These are phyloP conservation scores for Neurospora hispaniola DNA, from an alignment of 495 filamentous ascomycete genomes.

Conservation along the genomic window DNA sequence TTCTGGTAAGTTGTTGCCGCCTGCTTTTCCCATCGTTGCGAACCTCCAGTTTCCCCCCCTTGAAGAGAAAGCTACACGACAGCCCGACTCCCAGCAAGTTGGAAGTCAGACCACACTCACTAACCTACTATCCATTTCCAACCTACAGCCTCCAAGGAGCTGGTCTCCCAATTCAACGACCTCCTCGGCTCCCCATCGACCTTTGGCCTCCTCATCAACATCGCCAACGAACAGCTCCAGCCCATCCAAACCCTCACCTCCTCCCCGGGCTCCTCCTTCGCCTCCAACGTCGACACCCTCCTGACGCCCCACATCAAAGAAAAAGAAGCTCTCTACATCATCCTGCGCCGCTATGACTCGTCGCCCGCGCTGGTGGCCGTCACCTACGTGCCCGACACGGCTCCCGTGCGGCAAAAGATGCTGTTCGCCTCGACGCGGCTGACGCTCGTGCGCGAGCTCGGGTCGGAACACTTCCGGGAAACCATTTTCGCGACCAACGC, in stretches of 20 bases:
- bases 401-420: slow-evolving; percentile 90
- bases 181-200: slow-evolving; percentile 53
- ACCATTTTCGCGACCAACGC: slow-evolving; percentile 67
- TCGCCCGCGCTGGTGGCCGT: slow-evolving; percentile 56
- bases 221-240: slow-evolving; percentile 61
- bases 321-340: slow-evolving; percentile 69
- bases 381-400: slow-evolving; percentile 83
- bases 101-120: too few relatives aligned
- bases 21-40: too few relatives aligned
- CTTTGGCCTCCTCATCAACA: slow-evolving; percentile 75
- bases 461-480: slow-evolving; percentile 74
- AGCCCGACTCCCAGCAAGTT: neutral
- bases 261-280: slow-evolving; percentile 37
- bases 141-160: slow-evolving; percentile 66
- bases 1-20: slow-evolving; percentile 42
- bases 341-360: slow-evolving; percentile 58
- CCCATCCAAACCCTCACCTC: slow-evolving; percentile 50
- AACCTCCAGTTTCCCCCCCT: too few relatives aligned
- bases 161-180: slow-evolving; percentile 67
- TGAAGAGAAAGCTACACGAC: too few relatives aligned
- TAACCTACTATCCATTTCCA: too few relatives aligned
- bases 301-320: slow-evolving; percentile 55
- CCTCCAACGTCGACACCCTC: slow-evolving; percentile 43
- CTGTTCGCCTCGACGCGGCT: slow-evolving; percentile 84
- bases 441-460: slow-evolving; percentile 75